Evolutionary conservation across 306 rosid species (phyloP), one percentile per base, ranked within the genome.

Genomic region (Abrus pulchellus): DNA sequence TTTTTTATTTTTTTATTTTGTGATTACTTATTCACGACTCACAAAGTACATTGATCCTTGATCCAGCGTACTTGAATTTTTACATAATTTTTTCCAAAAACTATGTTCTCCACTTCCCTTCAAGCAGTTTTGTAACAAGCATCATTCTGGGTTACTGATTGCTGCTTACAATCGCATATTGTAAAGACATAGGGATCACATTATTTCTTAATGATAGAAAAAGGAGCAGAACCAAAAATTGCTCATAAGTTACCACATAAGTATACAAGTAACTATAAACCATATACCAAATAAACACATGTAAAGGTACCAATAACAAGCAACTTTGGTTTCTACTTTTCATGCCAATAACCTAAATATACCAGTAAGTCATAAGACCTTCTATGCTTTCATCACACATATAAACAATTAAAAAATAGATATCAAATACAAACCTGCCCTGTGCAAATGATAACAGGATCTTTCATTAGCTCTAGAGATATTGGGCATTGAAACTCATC

Each of bases 401-500:
- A 63, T 32, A 34, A 32, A 74, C 4, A 60, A 54, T 10, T 2
- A 67, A 10, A 52, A 72, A 67, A 55, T 33, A 20, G 48, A n/a
- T 59, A 6, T n/a, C 32, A 78, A 62, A 59, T 6, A 84, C 62
- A 78, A 83, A 94, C 98, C 97, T 94, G 98, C 76, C 98, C 97
- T 6, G 98, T 91, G 55, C 89, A 92, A 76, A 94, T 88, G 74
- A 94, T 90, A 71, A 94, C 97, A 12, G 98, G 98, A 89, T 92
- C 97, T 73, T 87, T 94, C 97, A 94, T 94, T 80, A 94, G 86
- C 80, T 92, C 98, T 59, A 94, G 90, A 60, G 98, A 92, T 77
- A 94, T 92, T 50, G 98, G 97, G 73, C 98, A 92, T 64, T 92
- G 89, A 86, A 94, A 94, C 87, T 92, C 97, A 76, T 94, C 93